Base-by-base conservation (phyloP, 176 grass and related monocot species). In the Eragrostis nindensis region DNA sequence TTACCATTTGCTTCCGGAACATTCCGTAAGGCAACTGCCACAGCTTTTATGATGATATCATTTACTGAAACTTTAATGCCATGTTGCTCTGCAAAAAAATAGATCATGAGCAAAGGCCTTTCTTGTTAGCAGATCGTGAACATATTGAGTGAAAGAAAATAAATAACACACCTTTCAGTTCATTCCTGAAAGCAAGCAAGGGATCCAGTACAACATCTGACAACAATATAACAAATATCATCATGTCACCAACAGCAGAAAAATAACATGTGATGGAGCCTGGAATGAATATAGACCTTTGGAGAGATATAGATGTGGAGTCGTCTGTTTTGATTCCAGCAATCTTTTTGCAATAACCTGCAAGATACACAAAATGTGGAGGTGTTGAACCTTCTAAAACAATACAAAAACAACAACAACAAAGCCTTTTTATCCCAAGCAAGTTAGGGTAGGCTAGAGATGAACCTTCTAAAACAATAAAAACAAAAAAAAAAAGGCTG, bases 21-120 rank as follows among this genome's bases (percentile, higher is more conserved):
- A 36, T 93, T 90, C 82, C 90, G 84, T 66, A 99, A 93, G 71
- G 96, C 92, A 88, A 99, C 74, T 74, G 96, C 92, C 73, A 99
- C 96, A 84, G 92, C 96, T 91, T 99, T 95, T 91, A 99, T 91
- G 71, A 99, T 70, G 49, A 99, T 91, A 71, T 99, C 96, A 84
- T 99, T 99, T 75, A 99, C 92, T 82, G 96, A 95, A 86, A 99
- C 86, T 95, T 98, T 95, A 73, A 95, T 25, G 66, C 86, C 88
- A 44, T 95, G 90, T 88, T 93, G 87, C 67, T 95, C 96, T 99
- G 88, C 81, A 88, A 85, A 66, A 70, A 78, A 71, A 40, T 50
- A 70, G 65, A 66, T 54, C 17, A 77, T 52, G 44, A 92, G 45
- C 52, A 45, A 49, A 75, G 24, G 45, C 27, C 21, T 55, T 83